phyloP scores from a whole-genome alignment of 352 stramenopile species.

The Globisporangium sylvaticum region DNA sequence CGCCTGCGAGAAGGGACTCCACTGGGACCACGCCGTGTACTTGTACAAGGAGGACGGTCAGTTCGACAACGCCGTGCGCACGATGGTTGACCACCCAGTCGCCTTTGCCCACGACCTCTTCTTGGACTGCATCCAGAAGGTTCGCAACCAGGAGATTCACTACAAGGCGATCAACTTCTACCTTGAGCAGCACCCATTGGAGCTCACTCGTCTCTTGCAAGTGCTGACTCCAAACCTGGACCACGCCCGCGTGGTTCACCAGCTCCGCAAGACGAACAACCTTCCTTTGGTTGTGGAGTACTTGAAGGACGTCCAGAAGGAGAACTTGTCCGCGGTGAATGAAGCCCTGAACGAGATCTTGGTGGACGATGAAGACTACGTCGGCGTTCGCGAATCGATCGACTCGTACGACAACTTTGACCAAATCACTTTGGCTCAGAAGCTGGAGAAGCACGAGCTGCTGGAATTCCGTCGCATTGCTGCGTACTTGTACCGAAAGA shows the following conservation, averaged over 20 bases:
- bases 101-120: slow-evolving; percentile 99
- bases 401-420: slow-evolving; percentile 99
- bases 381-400: slow-evolving; percentile 95
- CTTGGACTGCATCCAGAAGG: slow-evolving; percentile 98
- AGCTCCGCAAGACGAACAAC: slow-evolving; percentile 96
- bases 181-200: slow-evolving; percentile 95
- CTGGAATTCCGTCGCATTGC: slow-evolving; percentile 99
- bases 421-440: slow-evolving; percentile 97
- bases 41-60: slow-evolving; percentile 99
- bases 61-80: slow-evolving; percentile 98
- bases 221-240: slow-evolving; percentile 98
- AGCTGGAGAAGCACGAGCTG: slow-evolving; percentile 98
- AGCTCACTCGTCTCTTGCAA: slow-evolving; percentile 96
- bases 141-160: slow-evolving; percentile 99
- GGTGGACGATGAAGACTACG: slow-evolving; percentile 98
- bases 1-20: slow-evolving; percentile 97
- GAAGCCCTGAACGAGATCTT: slow-evolving; percentile 98
- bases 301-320: slow-evolving; percentile 98
- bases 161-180: slow-evolving; percentile 99
- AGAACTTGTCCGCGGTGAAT: slow-evolving; percentile 98
- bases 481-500: slow-evolving; percentile 99
- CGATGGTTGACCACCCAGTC: slow-evolving; percentile 98
- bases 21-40: slow-evolving; percentile 98
- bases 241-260: slow-evolving; percentile 97
- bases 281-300: slow-evolving; percentile 97